phyloP scores from a whole-genome alignment of 306 rosid species.

The Glycine latifolia region DNA sequence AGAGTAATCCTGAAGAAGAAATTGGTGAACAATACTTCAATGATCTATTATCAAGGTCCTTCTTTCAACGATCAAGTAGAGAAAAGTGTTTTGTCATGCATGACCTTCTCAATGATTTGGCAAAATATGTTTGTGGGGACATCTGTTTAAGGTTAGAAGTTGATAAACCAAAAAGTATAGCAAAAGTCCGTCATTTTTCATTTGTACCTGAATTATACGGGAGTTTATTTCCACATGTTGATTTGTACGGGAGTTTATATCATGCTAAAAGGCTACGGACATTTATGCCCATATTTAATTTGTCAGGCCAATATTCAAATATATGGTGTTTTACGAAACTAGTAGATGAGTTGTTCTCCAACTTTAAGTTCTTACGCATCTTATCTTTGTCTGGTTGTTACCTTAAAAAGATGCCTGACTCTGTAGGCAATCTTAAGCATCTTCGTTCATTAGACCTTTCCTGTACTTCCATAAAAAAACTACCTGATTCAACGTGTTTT shows the following conservation, averaged over 20 bases:
- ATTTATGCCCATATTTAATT: neutral
- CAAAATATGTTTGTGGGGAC: neutral
- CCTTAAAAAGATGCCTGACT: neutral
- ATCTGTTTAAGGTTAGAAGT: neutral
- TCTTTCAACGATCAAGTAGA: neutral
- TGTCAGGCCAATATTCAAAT: too few species aligned
- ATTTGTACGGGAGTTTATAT: neutral
- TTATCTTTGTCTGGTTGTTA: neutral
- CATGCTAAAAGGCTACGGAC: neutral
- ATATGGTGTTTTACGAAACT: too few species aligned
- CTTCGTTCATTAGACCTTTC: neutral
- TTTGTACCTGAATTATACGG: neutral
- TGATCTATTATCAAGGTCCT: neutral
- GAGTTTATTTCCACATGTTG: neutral
- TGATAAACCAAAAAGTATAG: neutral
- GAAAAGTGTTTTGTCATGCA: neutral
- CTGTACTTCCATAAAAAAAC: accelerated
- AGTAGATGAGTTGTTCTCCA: neutral
- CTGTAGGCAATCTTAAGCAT: neutral
- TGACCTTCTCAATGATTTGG: neutral
- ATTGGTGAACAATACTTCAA: neutral
- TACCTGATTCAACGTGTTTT: neutral
- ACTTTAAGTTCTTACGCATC: neutral
- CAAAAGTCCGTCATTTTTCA: neutral
- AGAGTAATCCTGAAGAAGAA: neutral